Base-by-base conservation (phyloP, 306 rosid genomes). In the Ochetophila trinervis region DNA sequence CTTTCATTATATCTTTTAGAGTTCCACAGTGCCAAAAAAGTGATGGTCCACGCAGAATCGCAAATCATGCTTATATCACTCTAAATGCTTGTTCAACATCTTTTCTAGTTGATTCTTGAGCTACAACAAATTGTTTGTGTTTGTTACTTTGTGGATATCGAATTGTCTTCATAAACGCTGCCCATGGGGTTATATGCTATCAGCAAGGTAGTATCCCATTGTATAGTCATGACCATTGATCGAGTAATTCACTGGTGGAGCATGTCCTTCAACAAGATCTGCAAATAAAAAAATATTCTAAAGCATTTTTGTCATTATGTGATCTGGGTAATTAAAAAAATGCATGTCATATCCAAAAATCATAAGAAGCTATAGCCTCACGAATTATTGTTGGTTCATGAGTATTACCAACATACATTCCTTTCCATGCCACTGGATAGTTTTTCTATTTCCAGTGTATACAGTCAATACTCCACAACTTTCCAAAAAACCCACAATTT, bases 141-240 rank as follows among this genome's bases (percentile, higher is more conserved):
- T 44, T 45, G 3, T 0, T 5, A 11, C 27, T 37, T 14, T 21
- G 30, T 9, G 60, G 52, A n/a, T 45, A 0, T 14, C 1, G 2
- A 19, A 63, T 27, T 63, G 6, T 18, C 47, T 72, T 50, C 5
- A 63, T 57, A 18, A 63, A 47, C 11, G 53, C 45, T 16, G 11
- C 0, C 52, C 53, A 63, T 3, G 9, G 8, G 42, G 59, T 32
- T 54, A 47, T 5, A 61, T 70, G 14, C 47, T 13, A 61, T 70
- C 13, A 12, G 0, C 47, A 34, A 61, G 48, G 23, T 61, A 23
- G 17, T 61, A 61, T 12, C 35, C 15, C 8, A 21, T 44, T 8
- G 8, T 21, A 36, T 53, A n/a, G 5, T 16, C 2, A 5, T 6
- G 2, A 1, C 40, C 18, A 40, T 67, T 36, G 3, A 55, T 3